These are phyloP conservation scores for Aspergillus haitiensis DNA, from an alignment of 495 filamentous ascomycete genomes.

Conservation along the genomic window DNA sequence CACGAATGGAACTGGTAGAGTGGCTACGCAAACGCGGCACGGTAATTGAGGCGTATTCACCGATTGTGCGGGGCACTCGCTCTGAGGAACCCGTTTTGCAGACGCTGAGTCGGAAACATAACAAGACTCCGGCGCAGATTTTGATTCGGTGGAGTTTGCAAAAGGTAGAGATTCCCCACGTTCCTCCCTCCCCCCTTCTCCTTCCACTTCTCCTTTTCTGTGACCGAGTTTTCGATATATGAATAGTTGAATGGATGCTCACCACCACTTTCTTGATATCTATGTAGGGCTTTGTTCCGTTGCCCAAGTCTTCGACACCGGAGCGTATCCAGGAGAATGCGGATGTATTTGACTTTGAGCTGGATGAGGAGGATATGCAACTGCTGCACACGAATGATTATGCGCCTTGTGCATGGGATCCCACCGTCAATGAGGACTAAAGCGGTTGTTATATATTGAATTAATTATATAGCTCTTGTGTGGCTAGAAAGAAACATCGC, in stretches of 20 bases:
- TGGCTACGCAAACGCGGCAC: conserved; percentile 72
- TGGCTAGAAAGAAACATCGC: too few species aligned
- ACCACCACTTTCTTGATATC: conserved; percentile 48
- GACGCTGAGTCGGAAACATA: conserved; percentile 64
- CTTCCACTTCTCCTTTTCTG: not conserved
- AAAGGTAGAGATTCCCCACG: conserved; percentile 48
- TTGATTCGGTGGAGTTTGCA: conserved; percentile 86
- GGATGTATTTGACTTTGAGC: conserved; percentile 76
- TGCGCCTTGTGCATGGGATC: conserved; percentile 74
- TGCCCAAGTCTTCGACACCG: conserved; percentile 64
- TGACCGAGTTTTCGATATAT: not conserved
- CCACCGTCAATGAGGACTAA: conserved; percentile 39
- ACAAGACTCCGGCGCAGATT: conserved; percentile 74
- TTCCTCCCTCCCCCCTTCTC: too few species aligned
- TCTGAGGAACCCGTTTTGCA: conserved; percentile 64
- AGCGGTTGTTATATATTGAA: too few species aligned
- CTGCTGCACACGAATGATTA: conserved; percentile 55
- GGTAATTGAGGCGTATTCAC: conserved; percentile 77
- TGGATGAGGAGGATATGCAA: conserved; percentile 61
- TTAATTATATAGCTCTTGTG: too few species aligned
- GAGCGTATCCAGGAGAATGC: conserved; percentile 69
- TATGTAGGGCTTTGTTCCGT: conserved; percentile 63
- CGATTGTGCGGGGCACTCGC: conserved; percentile 66
- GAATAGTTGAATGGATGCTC: not conserved
- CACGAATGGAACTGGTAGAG: conserved; percentile 69